Conservation (phyloP, 495 filamentous ascomycete species). For the Tuber magnatum region DNA sequence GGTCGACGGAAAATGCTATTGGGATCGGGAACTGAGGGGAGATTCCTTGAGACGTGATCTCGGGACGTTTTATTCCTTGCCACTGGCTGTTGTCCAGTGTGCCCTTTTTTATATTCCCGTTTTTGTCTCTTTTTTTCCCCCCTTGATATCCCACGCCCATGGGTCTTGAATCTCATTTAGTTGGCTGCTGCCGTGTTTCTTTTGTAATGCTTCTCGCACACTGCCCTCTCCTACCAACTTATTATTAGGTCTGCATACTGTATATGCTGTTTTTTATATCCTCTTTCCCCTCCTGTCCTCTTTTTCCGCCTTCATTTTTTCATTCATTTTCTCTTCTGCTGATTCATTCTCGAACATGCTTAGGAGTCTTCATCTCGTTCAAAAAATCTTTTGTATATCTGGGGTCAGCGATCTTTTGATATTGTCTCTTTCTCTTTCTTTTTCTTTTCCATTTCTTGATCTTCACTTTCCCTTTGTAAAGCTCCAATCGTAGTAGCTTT, state of each 20-base stretch:
- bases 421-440: conserved; percentile 17
- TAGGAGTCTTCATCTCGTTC: conserved; percentile 9
- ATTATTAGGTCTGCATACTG: background rate
- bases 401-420: conserved; percentile 7
- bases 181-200: conserved; percentile 32
- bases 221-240: background rate
- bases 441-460: conserved; percentile 15
- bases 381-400: conserved; percentile 1
- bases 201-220: conserved; percentile 12
- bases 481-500: conserved; percentile 21
- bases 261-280: conserved; percentile 27
- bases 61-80: conserved; percentile 29
- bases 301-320: conserved; percentile 19
- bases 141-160: conserved; percentile 23
- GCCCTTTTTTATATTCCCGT: conserved; percentile 23
- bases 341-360: conserved; percentile 6
- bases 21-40: conserved; percentile 16
- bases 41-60: conserved; percentile 25
- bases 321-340: conserved; percentile 19
- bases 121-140: conserved; percentile 26
- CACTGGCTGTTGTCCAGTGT: conserved; percentile 30
- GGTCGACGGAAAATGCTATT: conserved; percentile 1
- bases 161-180: conserved; percentile 19
- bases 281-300: conserved; percentile 25
- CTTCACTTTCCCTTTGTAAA: conserved; percentile 18